Conservation (phyloP, 2,329 filamentous ascomycete species). For the Stenocarpella maydis region DNA sequence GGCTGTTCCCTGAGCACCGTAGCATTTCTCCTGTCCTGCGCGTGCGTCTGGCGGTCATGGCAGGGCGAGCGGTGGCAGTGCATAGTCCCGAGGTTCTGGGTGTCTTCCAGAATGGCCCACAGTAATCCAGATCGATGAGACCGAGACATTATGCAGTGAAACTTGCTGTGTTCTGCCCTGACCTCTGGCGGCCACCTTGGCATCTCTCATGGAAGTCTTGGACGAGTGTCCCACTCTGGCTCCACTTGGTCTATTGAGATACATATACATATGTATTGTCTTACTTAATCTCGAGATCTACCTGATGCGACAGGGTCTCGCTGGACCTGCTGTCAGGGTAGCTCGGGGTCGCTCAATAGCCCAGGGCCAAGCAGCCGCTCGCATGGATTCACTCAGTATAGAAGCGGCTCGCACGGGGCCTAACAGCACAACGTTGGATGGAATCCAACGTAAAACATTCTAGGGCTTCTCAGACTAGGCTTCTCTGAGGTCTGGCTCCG, state of each 20-base stretch:
- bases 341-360: background rate
- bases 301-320: background rate
- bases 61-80: conserved; percentile 20
- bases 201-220: background rate
- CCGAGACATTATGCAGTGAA: conserved; percentile 18
- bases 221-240: background rate
- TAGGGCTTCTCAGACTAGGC: background rate
- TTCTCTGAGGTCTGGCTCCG: conserved; percentile 1
- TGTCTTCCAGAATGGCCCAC: conserved; percentile 12
- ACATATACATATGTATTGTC: background rate
- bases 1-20: conserved; percentile 18
- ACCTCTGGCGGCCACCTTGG: background rate
- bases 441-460: background rate
- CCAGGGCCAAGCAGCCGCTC: background rate
- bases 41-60: background rate
- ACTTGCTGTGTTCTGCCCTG: background rate
- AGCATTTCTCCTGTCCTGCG: conserved; percentile 23
- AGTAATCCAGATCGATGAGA: conserved; percentile 15
- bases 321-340: conserved; percentile 11
- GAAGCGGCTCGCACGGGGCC: background rate
- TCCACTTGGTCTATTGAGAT: background rate
- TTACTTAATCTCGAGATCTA: background rate
- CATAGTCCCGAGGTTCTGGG: conserved; percentile 26
- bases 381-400: background rate
- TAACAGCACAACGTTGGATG: background rate